Conservation (phyloP, 345 rosid species). For the Linum lewisii region DNA sequence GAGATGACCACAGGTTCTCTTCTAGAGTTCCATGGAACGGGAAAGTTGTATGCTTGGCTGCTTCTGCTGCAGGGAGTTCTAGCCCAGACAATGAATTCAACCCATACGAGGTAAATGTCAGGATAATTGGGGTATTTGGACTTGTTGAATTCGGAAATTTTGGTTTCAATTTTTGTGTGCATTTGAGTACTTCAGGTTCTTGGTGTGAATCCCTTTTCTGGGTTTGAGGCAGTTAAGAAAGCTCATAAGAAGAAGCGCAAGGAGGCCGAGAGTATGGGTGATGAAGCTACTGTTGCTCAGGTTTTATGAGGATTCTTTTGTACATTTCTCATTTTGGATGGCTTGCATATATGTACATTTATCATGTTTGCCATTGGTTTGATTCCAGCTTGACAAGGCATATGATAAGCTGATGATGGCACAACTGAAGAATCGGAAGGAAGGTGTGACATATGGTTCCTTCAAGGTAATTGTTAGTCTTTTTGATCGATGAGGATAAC, state of each 20-base stretch:
- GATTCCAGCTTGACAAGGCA: slow-evolving; percentile 83
- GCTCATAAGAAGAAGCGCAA: slow-evolving; percentile 61
- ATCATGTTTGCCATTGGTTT: slow-evolving; percentile 8
- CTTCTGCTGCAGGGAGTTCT: slow-evolving; percentile 70
- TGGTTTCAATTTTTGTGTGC: neutral
- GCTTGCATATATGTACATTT: neutral
- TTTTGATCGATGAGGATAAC: neutral
- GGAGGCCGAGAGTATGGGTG: slow-evolving; percentile 76
- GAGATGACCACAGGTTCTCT: slow-evolving; percentile 20
- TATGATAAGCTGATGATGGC: slow-evolving; percentile 95
- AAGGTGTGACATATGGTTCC: slow-evolving; percentile 79
- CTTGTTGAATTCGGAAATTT: neutral
- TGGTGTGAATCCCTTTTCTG: slow-evolving; percentile 79
- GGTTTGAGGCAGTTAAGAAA: slow-evolving; percentile 67
- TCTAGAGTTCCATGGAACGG: slow-evolving; percentile 25
- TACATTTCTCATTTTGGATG: neutral
- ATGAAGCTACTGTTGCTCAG: slow-evolving; percentile 65
- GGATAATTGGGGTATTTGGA: neutral
- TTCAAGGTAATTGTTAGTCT: slow-evolving; percentile 40
- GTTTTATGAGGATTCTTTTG: slow-evolving; percentile 9
- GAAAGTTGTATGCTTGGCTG: slow-evolving; percentile 41
- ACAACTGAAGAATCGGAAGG: slow-evolving; percentile 66
- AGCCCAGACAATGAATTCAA: slow-evolving; percentile 51
- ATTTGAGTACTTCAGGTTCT: slow-evolving; percentile 46
- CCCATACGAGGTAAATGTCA: slow-evolving; percentile 65